These are phyloP conservation scores for Primulina tabacum DNA, from an alignment of 257 asterid genomes.

Conservation along the genomic window DNA sequence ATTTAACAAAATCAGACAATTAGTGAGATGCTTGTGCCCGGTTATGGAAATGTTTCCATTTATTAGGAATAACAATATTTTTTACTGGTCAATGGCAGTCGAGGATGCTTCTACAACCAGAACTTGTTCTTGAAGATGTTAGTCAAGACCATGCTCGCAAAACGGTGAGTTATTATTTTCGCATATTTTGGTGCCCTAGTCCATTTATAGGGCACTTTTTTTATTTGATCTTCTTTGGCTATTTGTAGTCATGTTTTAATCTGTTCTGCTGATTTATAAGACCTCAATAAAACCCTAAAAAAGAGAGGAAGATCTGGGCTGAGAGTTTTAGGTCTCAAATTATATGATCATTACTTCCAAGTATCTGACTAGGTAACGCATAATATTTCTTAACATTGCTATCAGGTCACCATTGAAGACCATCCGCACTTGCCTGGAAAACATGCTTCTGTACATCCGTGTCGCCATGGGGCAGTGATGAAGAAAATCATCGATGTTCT, in stretches of 20 bases:
- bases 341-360: constrained; percentile 5
- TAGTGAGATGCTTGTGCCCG: constrained; percentile 5
- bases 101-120: constrained; percentile 89
- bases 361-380: background rate
- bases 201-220: constrained; percentile 3
- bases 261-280: constrained; percentile 1
- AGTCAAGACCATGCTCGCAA: constrained; percentile 99
- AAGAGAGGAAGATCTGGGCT: constrained; percentile 10
- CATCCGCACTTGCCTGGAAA: constrained; percentile 98
- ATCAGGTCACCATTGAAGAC: constrained; percentile 94
- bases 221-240: constrained; percentile 14
- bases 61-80: background rate
- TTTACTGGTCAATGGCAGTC: constrained; percentile 52
- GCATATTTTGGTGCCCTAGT: constrained; percentile 5
- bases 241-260: background rate
- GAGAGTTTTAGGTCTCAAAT: background rate
- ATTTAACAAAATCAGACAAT: constrained; percentile 15
- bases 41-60: constrained; percentile 8
- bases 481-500: constrained; percentile 93
- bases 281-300: constrained; percentile 1
- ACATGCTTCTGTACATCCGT: constrained; percentile 98
- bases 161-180: constrained; percentile 59
- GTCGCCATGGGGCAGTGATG: constrained; percentile 99
- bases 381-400: constrained; percentile 21
- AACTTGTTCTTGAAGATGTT: constrained; percentile 94